Percentiles rank a stretch among this genome's conserved stretches.
Evolutionary conservation across 768 basidiomycete species (phyloP).

Genomic region (Paxillus rubicundulus): DNA sequence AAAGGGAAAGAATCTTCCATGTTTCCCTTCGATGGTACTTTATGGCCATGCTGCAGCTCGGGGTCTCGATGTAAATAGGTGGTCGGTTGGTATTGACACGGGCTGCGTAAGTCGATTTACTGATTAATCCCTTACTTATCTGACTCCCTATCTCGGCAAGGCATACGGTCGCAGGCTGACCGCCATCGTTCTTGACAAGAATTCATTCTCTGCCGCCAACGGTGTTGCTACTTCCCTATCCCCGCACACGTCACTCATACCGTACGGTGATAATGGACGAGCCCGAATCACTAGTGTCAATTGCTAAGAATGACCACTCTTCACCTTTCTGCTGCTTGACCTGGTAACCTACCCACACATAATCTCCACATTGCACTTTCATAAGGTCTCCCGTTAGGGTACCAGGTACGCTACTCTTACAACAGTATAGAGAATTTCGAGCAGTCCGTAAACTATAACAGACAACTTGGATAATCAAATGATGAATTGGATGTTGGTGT

Average conservation of each 20-base stretch:
- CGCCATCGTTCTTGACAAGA: constrained; percentile 57
- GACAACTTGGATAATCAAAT: constrained; percentile 13
- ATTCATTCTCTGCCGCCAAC: constrained; percentile 14
- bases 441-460: neutral
- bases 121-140: neutral
- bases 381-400: neutral
- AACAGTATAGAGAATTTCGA: neutral
- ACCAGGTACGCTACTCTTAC: neutral
- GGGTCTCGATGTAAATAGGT: constrained; percentile 78
- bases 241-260: constrained; percentile 31
- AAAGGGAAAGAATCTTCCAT: constrained; percentile 41
- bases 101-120: constrained; percentile 63
- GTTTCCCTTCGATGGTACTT: constrained; percentile 72
- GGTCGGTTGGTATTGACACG: constrained; percentile 82
- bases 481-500: constrained; percentile 30
- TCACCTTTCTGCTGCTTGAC: neutral
- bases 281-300: constrained; percentile 54
- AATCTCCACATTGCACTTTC: neutral
- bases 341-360: neutral
- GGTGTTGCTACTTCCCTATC: constrained; percentile 16
- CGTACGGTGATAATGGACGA: constrained; percentile 54
- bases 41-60: constrained; percentile 85
- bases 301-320: constrained; percentile 31
- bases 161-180: constrained; percentile 62
- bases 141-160: constrained; percentile 22